Evolutionary conservation across 768 basidiomycete genomes (phyloP), one percentile per base, ranked within the genome.

Genomic region (Mycena galopus): DNA sequence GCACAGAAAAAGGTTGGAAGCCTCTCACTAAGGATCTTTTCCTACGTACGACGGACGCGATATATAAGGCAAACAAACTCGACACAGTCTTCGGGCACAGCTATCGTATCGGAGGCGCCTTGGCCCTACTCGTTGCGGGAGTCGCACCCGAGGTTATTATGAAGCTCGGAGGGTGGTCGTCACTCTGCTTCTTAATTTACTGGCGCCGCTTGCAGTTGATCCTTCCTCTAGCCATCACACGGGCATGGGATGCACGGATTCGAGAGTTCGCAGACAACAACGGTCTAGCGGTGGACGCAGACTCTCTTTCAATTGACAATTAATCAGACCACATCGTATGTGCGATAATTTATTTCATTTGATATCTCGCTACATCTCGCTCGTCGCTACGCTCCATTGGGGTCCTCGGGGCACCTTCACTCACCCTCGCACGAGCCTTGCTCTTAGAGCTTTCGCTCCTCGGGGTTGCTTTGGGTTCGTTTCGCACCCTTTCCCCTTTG

Each of bases 61-160:
- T 61, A 10, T 69, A 39, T 29, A n/a, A 32, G 14, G 25, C 19
- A 6, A 56, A 42, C 9, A 14, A 11, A 1, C 62, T 64, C 19
- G 62, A 64, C 21, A 27, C 8, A 1, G 59, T 61, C 32, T 50
- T 60, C 23, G 67, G 67, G 6, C 67, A 69, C 50, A 69, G 67
- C 37, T 69, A 51, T n/a, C 67, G 67, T 19, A 69, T 69, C 30
- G 67, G 67, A 2, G 67, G 67, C 32, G 59, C 67, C 3, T 17
- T 60, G 14, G 59, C 59, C 17, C 30, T 69, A 1, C 51, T 69
- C 10, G 8, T 51, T 12, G 59, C 44, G 0, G 67, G 67, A 6
- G 67, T 69, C 29, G 62, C 25, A 14, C 62, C 47, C 0, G 62
- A 64, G 29, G 23, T 64, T 25, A 64, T 64, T 19, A 64, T 64